Conservation (phyloP, 116 monocot species). For the Papilionanthe hybrid region DNA sequence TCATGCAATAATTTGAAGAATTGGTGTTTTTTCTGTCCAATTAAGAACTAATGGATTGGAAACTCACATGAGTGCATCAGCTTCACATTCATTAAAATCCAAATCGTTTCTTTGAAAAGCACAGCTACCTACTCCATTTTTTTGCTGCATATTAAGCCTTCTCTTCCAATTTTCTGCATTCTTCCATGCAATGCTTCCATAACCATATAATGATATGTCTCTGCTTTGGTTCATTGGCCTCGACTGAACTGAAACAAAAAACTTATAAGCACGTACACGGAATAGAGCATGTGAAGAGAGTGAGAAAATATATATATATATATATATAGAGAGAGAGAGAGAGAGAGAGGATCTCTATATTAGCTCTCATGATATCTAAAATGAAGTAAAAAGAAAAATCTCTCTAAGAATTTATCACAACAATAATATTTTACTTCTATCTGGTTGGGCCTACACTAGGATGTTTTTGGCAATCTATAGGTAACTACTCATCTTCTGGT, state of each 20-base stretch:
- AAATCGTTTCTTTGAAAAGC: not conserved
- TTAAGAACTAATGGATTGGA: not conserved
- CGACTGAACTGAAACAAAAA: conserved; percentile 16
- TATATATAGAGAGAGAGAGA: too few species aligned
- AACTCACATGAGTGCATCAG: conserved; percentile 11
- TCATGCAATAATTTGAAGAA: too few species aligned
- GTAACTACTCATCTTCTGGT: too few species aligned
- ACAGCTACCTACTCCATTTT: not conserved
- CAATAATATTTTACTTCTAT: too few species aligned
- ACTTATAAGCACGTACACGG: not conserved
- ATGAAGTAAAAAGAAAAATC: too few species aligned
- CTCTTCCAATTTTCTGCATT: conserved; percentile 25
- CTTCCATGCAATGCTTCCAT: conserved; percentile 51
- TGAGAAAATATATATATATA: too few species aligned
- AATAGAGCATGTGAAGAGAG: not conserved
- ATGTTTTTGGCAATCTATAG: too few species aligned
- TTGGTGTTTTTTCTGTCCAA: too few species aligned
- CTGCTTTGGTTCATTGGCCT: conserved; percentile 37
- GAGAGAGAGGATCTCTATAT: too few species aligned
- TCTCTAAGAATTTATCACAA: too few species aligned
- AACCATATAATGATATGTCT: conserved; percentile 43
- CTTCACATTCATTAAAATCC: conserved; percentile 3
- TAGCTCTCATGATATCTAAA: too few species aligned
- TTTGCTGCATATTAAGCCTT: conserved; percentile 8
- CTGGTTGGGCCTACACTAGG: too few species aligned